Base-by-base conservation (phyloP, 2,329 filamentous ascomycete genomes). In the Fusarium cicatricum region DNA sequence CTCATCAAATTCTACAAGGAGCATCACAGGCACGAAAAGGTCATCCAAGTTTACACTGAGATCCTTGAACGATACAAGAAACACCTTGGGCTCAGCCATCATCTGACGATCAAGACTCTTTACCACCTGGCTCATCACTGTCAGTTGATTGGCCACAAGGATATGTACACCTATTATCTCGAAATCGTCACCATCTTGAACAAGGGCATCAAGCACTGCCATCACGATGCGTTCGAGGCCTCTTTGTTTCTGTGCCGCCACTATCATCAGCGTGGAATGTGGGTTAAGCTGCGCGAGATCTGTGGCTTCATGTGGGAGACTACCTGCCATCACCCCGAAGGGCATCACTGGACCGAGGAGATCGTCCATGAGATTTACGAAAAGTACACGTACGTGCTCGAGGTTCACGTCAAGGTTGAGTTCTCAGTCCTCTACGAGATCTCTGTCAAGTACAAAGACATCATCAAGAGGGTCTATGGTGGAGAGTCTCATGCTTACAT, bases 341-440 rank as follows among this genome's bases (percentile, higher is more conserved):
- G 60, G 1, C 53, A 45, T 26, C 70, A 74, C 29, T 66, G 79
- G 36, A 77, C 79, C 1, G 76, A 78, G 34, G 74, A 75, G 16
- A 63, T 78, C 17, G 69, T 82, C 16, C 53, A 51, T 3, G 75
- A 78, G 52, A 74, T 80, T 55, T 82, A 42, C 61, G 68, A 74
- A 17, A 77, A 77, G 31, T 83, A 83, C 66, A 74, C 76, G 39
- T 74, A 77, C 31, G 75, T 81, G n/a, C 63, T 83, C 15, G 77
- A 80, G 47, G 66, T 74, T 11, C 75, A 77, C 17, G 71, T 73
- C 51, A 76, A 75, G 55, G 76, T 74, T 3, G 76, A 79, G 45
- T 76, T 79, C 55, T 71, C 73, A 2, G 70, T 65, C 3, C 54
- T 68, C 14, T 79, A 82, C 60, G 73, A 80, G 63, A 70, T 83